Percentiles rank a stretch among this genome's conserved stretches.
These are phyloP conservation scores for Gossypium longicalyx DNA, from an alignment of 345 rosid genomes.

Conservation along the genomic window DNA sequence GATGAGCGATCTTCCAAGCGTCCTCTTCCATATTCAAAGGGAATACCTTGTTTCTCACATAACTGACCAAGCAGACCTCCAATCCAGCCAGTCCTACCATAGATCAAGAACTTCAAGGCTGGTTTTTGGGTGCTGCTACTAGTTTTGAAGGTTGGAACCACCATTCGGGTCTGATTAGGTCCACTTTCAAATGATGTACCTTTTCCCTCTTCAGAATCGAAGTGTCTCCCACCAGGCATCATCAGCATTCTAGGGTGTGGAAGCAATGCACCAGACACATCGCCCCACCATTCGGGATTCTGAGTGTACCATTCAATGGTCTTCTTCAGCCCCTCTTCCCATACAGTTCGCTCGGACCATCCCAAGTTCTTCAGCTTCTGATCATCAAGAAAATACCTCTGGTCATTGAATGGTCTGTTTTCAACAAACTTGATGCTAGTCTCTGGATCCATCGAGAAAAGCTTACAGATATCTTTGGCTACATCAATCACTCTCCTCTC, in stretches of 20 bases:
- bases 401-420: conserved; percentile 85
- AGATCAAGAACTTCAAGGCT: conserved; percentile 69
- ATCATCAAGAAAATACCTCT: conserved; percentile 93
- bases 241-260: conserved; percentile 91
- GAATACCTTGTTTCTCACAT: conserved; percentile 74
- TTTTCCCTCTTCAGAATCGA: conserved; percentile 59
- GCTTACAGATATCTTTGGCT: conserved; percentile 69
- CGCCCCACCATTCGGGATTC: conserved; percentile 97
- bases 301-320: conserved; percentile 77
- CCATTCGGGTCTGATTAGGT: conserved; percentile 56
- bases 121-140: conserved; percentile 40
- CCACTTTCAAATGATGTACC: conserved; percentile 24
- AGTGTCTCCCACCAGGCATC: conserved; percentile 86
- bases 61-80: conserved; percentile 79
- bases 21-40: conserved; percentile 77
- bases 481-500: conserved; percentile 91
- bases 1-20: conserved; percentile 74
- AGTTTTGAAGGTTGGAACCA: conserved; percentile 49
- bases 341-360: conserved; percentile 70
- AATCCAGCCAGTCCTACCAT: conserved; percentile 90
- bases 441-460: conserved; percentile 60
- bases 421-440: conserved; percentile 69
- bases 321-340: conserved; percentile 84
- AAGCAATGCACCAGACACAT: conserved; percentile 80
- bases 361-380: conserved; percentile 75